These are phyloP conservation scores for Hamigera avellanea DNA, from an alignment of 495 filamentous ascomycete genomes.

Conservation along the genomic window DNA sequence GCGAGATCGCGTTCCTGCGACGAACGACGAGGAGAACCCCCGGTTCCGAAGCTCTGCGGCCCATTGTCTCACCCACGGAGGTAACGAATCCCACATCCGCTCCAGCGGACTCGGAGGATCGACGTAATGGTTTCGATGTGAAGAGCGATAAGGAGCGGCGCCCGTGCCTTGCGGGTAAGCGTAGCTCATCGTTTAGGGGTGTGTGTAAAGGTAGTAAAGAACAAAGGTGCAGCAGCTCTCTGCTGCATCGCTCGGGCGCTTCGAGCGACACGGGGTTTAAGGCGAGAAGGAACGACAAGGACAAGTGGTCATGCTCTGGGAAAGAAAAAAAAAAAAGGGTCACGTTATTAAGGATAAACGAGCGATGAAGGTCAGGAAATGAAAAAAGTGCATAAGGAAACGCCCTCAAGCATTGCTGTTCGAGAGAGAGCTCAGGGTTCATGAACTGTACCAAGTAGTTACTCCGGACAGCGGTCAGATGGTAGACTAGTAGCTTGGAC, in stretches of 20 bases:
- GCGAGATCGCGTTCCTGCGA: background rate
- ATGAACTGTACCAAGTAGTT: no score
- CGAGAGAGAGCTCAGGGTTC: no score
- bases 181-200: slow-evolving; percentile 33
- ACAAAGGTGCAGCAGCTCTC: no score
- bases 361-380: no score
- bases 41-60: slow-evolving; percentile 8
- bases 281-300: background rate
- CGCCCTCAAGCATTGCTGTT: background rate
- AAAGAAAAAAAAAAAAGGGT: no score
- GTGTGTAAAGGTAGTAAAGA: no score
- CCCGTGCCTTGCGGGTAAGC: slow-evolving; percentile 21
- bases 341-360: no score
- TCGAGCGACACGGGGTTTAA: background rate
- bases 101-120: slow-evolving; percentile 3
- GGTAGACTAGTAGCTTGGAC: no score
- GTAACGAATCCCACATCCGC: slow-evolving; percentile 10
- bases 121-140: slow-evolving; percentile 8
- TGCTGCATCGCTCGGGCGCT: no score
- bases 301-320: background rate
- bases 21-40: no score
- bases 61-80: slow-evolving; percentile 14
- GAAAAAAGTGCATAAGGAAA: background rate
- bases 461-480: no score
- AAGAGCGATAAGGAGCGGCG: slow-evolving; percentile 19